A percentile compares a stretch with the other conserved stretches of the same genome.
phyloP scores from a whole-genome alignment of 2,329 filamentous ascomycete genomes.

The Tolypocladium pustulatum region DNA sequence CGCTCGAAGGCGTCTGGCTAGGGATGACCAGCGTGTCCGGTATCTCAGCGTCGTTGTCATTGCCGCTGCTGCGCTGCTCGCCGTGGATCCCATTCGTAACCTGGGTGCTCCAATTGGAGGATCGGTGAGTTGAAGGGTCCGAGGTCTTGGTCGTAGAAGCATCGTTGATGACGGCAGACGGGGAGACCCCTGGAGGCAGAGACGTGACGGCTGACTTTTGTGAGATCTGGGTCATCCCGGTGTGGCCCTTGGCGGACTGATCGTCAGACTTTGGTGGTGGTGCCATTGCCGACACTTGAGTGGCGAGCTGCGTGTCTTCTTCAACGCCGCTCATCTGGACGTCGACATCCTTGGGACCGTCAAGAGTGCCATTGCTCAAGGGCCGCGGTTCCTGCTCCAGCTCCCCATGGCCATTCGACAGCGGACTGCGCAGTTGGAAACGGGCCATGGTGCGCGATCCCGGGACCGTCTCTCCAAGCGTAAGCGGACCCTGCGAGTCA shows the following conservation, averaged over 20 bases:
- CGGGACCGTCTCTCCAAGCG: constrained; percentile 55
- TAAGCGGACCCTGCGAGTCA: constrained; percentile 45
- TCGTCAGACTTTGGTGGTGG: constrained; percentile 32
- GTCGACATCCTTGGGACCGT: constrained; percentile 39
- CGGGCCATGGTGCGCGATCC: constrained; percentile 38
- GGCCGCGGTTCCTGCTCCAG: constrained; percentile 21
- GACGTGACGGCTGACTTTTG: constrained; percentile 52
- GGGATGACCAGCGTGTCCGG: constrained; percentile 42
- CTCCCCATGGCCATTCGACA: constrained; percentile 47
- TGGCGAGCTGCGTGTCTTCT: constrained; percentile 33
- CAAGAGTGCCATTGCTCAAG: constrained; percentile 46
- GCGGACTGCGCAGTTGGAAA: constrained; percentile 45
- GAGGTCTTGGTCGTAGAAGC: constrained; percentile 91
- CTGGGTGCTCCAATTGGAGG: constrained; percentile 59
- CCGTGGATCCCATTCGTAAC: constrained; percentile 55
- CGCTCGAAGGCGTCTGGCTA: constrained; percentile 38
- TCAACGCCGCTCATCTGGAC: constrained; percentile 51
- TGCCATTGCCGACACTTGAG: constrained; percentile 36
- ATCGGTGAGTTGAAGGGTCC: constrained; percentile 54
- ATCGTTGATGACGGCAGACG: constrained; percentile 60
- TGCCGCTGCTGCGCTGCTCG: constrained; percentile 26
- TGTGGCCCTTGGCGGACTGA: constrained; percentile 26
- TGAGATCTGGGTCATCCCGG: constrained; percentile 48
- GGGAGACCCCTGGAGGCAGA: constrained; percentile 46
- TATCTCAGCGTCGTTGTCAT: constrained; percentile 28